Base-by-base conservation (phyloP, 495 filamentous ascomycete genomes). In the Neurospora tetraspora region DNA sequence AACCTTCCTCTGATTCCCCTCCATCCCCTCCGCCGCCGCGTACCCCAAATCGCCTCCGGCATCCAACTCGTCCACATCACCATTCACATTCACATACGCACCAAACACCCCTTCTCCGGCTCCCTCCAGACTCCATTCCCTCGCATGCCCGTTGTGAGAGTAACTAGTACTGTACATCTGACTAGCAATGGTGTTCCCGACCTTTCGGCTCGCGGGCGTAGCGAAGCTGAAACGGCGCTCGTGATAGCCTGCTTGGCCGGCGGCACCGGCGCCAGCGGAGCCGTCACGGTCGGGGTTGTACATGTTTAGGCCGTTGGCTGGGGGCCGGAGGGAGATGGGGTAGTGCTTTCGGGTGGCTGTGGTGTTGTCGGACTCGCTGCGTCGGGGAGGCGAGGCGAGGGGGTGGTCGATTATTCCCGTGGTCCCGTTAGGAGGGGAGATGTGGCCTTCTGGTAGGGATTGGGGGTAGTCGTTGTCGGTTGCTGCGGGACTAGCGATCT, bases 11-110 rank as follows among this genome's bases (percentile, higher is more conserved):
- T 91, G 88, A 71, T 92, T 91, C 3, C 93, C 92, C 79, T 97
- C 94, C 91, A 94, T 92, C n/a, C 90, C 96, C 79, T 92, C 92
- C 1, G 94, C 94, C 12, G 93, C 96, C 10, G 94, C 93, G 81
- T 97, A 98, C 7, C 96, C 96, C 34, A 99, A 82, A 81, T 99
- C 96, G 1, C 94, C 95, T 75, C 97, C 96, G 0, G 90, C 83
- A 78, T 97, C 93, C 71, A 80, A 68, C 39, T 78, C 78, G 37
- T 75, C 74, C 18, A 75, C 78, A 6, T 97, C 94, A 27, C 89
- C 91, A 70, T 90, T 88, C 2, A 94, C 93, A 43, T 69, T 70
- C 23, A 16, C 53, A 61, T 31, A 16, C 1, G 23, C 23, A 27
- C 53, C 53, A 31, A 61, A 61, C 5, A 8, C 6, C 0, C 53